A percentile compares a stretch with the other conserved stretches of the same genome.
Conservation (phyloP, 2,329 filamentous ascomycete genomes). For the Fusarium citri region DNA sequence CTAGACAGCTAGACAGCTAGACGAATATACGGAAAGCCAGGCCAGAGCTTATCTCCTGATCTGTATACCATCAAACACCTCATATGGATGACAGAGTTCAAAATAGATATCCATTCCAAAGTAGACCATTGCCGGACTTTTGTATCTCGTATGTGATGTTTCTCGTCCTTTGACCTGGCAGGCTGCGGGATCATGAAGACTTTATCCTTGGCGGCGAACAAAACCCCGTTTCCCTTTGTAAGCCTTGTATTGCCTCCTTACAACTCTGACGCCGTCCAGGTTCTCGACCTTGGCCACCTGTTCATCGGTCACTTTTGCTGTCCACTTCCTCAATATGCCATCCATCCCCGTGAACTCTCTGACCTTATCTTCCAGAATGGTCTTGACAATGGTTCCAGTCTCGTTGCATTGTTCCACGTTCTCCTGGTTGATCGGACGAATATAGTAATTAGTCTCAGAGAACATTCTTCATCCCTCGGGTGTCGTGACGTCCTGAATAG, state of each 20-base stretch:
- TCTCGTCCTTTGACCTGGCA: too few relatives aligned
- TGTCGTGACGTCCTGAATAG: rapidly evolving
- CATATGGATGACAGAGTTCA: too few relatives aligned
- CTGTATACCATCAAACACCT: too few relatives aligned
- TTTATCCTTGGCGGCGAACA: not conserved
- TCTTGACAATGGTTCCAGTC: not conserved
- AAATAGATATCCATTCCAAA: too few relatives aligned
- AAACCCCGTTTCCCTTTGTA: not conserved
- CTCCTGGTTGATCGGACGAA: not conserved
- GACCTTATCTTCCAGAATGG: not conserved
- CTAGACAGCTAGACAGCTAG: too few relatives aligned
- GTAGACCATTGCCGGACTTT: too few relatives aligned
- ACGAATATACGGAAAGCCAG: too few relatives aligned
- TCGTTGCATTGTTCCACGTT: not conserved
- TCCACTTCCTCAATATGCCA: not conserved
- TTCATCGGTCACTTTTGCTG: not conserved
- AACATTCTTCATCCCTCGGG: rapidly evolving
- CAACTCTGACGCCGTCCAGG: not conserved
- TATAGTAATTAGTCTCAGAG: not conserved
- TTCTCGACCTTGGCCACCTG: not conserved
- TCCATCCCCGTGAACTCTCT: rapidly evolving
- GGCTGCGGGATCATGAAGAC: not conserved
- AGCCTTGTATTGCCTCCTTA: not conserved
- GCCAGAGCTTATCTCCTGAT: too few relatives aligned
- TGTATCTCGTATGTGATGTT: too few relatives aligned